Conservation (phyloP, 192 early-diverging fungal genomes). For the Podochytrium sp. region DNA sequence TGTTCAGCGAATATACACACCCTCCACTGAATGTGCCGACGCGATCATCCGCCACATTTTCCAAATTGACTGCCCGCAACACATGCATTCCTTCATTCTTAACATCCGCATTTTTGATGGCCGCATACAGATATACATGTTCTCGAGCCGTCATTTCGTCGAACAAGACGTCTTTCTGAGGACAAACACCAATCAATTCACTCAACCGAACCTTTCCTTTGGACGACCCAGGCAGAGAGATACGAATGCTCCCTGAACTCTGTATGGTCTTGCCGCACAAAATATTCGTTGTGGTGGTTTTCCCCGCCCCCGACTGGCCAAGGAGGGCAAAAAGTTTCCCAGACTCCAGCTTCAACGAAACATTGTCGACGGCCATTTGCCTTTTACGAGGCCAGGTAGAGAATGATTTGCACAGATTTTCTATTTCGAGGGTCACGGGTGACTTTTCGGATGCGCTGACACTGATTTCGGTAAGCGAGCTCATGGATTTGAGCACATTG, state of each 20-base stretch:
- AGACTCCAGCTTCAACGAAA: conserved; percentile 27
- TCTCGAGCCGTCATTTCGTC: conserved; percentile 67
- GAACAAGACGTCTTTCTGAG: conserved; percentile 73
- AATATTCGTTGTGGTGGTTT: conserved; percentile 71
- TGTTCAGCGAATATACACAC: too few species aligned
- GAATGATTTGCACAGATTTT: conserved; percentile 63
- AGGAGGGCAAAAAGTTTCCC: conserved; percentile 56
- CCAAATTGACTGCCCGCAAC: conserved; percentile 60
- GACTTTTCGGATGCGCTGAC: neutral
- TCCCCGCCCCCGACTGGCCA: conserved; percentile 67
- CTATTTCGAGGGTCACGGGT: conserved; percentile 45
- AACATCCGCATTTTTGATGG: conserved; percentile 63
- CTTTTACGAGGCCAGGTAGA: neutral
- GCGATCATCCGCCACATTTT: conserved; percentile 56
- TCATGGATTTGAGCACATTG: neutral
- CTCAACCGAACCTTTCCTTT: conserved; percentile 51
- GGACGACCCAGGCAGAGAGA: conserved; percentile 56
- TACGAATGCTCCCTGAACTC: conserved; percentile 41
- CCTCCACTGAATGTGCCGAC: conserved; percentile 64
- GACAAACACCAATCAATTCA: conserved; percentile 67
- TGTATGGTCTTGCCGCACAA: conserved; percentile 54
- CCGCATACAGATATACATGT: conserved; percentile 66
- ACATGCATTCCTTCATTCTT: conserved; percentile 41
- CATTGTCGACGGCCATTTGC: conserved; percentile 29
- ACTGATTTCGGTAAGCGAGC: too few species aligned